Evolutionary conservation across 192 early-diverging fungal genomes (phyloP).

Genomic region (Mortierella hygrophila): DNA sequence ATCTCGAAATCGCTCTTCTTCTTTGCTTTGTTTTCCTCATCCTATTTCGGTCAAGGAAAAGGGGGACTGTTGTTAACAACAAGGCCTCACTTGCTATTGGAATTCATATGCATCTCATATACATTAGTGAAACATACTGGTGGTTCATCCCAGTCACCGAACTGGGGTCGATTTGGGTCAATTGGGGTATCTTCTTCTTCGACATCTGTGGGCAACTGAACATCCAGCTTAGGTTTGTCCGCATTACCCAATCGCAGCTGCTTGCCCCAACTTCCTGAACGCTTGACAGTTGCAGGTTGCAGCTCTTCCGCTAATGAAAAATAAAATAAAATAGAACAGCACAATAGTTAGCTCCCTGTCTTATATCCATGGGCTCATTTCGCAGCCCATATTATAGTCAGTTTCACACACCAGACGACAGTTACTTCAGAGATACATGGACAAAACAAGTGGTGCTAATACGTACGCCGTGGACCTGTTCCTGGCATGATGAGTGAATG

Average conservation of each 20-base stretch:
- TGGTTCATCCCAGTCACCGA: slow-evolving; percentile 50
- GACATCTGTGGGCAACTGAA: slow-evolving; percentile 38
- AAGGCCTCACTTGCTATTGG: not conserved
- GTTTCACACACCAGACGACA: not conserved
- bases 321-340: not conserved
- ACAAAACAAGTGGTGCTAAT: not conserved
- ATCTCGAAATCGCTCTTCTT: slow-evolving; percentile 68
- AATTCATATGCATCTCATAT: not conserved
- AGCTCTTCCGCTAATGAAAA: slow-evolving; percentile 28
- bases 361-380: not conserved
- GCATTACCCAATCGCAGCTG: slow-evolving; percentile 49
- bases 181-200: slow-evolving; percentile 41
- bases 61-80: not conserved
- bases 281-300: slow-evolving; percentile 51
- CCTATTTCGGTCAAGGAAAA: not conserved
- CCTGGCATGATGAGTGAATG: slow-evolving; percentile 57
- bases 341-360: not conserved
- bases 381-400: not conserved
- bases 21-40: slow-evolving; percentile 55
- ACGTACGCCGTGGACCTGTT: slow-evolving; percentile 40
- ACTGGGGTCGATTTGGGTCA: slow-evolving; percentile 52
- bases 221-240: slow-evolving; percentile 52
- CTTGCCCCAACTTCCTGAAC: slow-evolving; percentile 57
- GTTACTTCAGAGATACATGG: not conserved
- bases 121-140: slow-evolving; percentile 27